Evolutionary conservation across 2,329 filamentous ascomycete genomes (phyloP), one percentile per base, ranked within the genome.

Genomic region (Trichoderma arundinaceum): DNA sequence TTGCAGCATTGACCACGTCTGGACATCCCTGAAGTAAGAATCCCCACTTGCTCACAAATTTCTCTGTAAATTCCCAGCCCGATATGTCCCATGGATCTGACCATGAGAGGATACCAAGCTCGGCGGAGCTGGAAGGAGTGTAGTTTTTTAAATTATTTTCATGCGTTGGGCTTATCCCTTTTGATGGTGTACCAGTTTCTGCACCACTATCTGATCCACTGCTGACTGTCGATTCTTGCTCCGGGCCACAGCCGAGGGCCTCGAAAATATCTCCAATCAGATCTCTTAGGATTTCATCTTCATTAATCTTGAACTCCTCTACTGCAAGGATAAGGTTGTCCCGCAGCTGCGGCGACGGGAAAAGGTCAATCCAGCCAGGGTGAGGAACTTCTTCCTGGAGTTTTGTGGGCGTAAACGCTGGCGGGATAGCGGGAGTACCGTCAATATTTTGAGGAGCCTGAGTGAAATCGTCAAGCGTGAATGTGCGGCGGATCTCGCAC

Each of bases 251-350:
- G 4, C 32, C 39, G 10, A 65, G 12, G 28, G 39, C 15, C 32
- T 17, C 63, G 6, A 65, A 65, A 3, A 63, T 49, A 10, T 66
- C 57, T 7, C 69, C 69, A 46, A 69, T 62, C 9, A 71, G 33
- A 17, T 71, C 68, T 8, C 59, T 17, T 28, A 71, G 44, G 13
- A 71, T 66, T 0, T 44, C 67, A 15, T 71, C 69, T 32, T 69
- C 69, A 13, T 71, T 51, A 6, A 71, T 43, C 5, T 46, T 17
- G 19, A 51, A 63, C 35, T 63, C 19, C 10, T 65, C 51, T 7
- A 71, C 41, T 19, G 66, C 68, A 15, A 70, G 22, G 2, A 71
- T 71, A 9, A 71, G 41, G 22, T 71, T 71, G 44, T 71, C 69
- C 17, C 69, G 68, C 28, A 71, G 12, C 17, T 66, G 65, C 17